phyloP scores from a whole-genome alignment of 1,284 basidiomycete genomes.

The Boletus smithii region DNA sequence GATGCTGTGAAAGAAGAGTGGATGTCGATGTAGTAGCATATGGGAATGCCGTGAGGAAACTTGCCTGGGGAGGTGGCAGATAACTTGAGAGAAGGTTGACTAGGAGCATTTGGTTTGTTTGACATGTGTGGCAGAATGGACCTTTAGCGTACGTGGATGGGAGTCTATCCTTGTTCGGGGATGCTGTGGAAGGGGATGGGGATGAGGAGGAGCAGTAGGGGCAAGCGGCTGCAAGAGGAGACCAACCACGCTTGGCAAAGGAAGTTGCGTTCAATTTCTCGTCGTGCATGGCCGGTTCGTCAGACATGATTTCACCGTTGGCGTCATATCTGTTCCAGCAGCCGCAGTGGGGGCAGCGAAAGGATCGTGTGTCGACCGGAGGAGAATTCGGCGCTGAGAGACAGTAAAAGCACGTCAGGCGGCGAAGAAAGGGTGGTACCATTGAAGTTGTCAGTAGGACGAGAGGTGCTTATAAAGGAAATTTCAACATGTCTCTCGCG shows the following conservation, averaged over 20 bases:
- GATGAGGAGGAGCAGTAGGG: background rate
- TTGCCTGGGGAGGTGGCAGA: slow-evolving; percentile 64
- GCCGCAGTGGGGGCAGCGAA: slow-evolving; percentile 62
- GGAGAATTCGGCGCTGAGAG: slow-evolving; percentile 42
- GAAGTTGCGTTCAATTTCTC: slow-evolving; percentile 65
- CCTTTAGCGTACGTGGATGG: slow-evolving; percentile 54
- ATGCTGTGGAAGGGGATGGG: slow-evolving; percentile 42
- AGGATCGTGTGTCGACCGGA: slow-evolving; percentile 51
- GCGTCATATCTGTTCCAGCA: slow-evolving; percentile 72
- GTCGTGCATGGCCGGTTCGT: slow-evolving; percentile 86
- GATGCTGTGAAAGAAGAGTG: slow-evolving; percentile 47
- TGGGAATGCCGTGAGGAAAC: slow-evolving; percentile 19
- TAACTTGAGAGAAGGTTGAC: slow-evolving; percentile 86
- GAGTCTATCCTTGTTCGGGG: slow-evolving; percentile 62
- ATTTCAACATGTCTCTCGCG: slow-evolving; percentile 35
- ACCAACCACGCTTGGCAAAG: slow-evolving; percentile 73
- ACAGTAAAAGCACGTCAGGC: slow-evolving; percentile 67
- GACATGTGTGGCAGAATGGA: slow-evolving; percentile 82
- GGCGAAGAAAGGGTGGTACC: slow-evolving; percentile 36
- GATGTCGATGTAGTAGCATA: background rate
- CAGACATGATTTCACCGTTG: slow-evolving; percentile 71
- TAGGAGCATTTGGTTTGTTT: slow-evolving; percentile 86
- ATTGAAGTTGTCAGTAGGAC: background rate
- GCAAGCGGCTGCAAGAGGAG: background rate
- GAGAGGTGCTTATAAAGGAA: slow-evolving; percentile 21